These are phyloP conservation scores for Pichia nanzhaoensis DNA, from an alignment of 805 yeast genomes.

Conservation along the genomic window DNA sequence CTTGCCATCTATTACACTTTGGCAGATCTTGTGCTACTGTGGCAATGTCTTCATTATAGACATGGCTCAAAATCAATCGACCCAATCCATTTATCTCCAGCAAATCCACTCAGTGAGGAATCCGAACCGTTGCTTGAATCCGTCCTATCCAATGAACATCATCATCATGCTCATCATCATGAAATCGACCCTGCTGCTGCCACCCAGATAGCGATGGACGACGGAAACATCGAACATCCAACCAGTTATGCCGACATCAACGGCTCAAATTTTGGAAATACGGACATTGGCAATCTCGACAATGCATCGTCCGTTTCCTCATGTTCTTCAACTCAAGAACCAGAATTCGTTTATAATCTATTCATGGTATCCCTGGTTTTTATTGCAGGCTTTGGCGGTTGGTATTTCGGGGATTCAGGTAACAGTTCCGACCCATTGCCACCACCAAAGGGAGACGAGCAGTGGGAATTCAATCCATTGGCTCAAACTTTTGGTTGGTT, in stretches of 20 bases:
- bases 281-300: background rate
- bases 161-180: constrained; percentile 11
- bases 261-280: constrained; percentile 9
- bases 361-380: constrained; percentile 63
- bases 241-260: constrained; percentile 29
- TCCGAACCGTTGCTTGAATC: constrained; percentile 55
- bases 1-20: constrained; percentile 88
- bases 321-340: constrained; percentile 13
- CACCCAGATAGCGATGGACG: constrained; percentile 15
- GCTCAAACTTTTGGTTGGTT: constrained; percentile 88
- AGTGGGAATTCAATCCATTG: constrained; percentile 57
- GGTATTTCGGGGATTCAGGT: constrained; percentile 48
- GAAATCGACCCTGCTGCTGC: constrained; percentile 16
- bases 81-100: constrained; percentile 78
- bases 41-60: constrained; percentile 81
- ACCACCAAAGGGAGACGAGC: constrained; percentile 31
- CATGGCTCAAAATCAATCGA: constrained; percentile 51
- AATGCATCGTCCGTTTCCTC: constrained; percentile 3
- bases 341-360: constrained; percentile 29
- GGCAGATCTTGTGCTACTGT: constrained; percentile 78
- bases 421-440: background rate
- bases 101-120: constrained; percentile 69
- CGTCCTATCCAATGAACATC: constrained; percentile 40
- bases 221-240: constrained; percentile 27
- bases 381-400: constrained; percentile 77